Evolutionary conservation across 306 rosid species (phyloP), one percentile per base, ranked within the genome.

Genomic region (Casuarina equisetifolia): DNA sequence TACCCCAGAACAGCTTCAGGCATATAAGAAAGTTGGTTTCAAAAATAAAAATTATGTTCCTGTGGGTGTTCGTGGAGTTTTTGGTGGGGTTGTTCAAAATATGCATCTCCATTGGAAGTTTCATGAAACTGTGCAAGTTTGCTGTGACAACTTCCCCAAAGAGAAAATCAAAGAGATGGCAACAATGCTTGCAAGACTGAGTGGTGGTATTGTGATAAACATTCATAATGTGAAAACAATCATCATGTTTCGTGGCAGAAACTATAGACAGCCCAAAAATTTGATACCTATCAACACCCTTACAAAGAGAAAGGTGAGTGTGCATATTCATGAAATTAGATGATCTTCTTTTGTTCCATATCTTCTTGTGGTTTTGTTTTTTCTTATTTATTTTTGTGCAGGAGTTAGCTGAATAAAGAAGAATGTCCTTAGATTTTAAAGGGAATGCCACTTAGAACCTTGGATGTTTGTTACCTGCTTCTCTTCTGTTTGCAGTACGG

Each of bases 71-170:
- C 97, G 97, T 81, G 99, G 99, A 81, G 99, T 95, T 50, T 95
- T 95, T 74, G 99, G 99, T 78, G 99, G 99, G 59, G 99, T 95
- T 55, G 99, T 95, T 72, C 99, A 95, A 83, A 95, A 95, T 87
- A 92, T 95, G 99, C 99, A 92, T 89, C 89, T 95, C 54, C 96
- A 95, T 74, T 95, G 99, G 99, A 95, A 95, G 83, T 95, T 95
- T 88, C 99, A 95, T 1, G 96, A 95, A 89, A 95, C 99, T 10
- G 96, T 95, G 69, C 99, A 95, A 90, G 97, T 95, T 76, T 95
- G 97, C 48, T 95, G 99, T 80, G 99, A 95, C 86, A 95, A 95
- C 84, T 95, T 95, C 80, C 94, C 99, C 76, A 95, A 89, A 88
- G 99, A 95, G 79, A 95, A 84, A 80, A 92, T 95, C 75, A 95